These are phyloP conservation scores for Zalerion maritima DNA, from an alignment of 495 filamentous ascomycete species.

Conservation along the genomic window DNA sequence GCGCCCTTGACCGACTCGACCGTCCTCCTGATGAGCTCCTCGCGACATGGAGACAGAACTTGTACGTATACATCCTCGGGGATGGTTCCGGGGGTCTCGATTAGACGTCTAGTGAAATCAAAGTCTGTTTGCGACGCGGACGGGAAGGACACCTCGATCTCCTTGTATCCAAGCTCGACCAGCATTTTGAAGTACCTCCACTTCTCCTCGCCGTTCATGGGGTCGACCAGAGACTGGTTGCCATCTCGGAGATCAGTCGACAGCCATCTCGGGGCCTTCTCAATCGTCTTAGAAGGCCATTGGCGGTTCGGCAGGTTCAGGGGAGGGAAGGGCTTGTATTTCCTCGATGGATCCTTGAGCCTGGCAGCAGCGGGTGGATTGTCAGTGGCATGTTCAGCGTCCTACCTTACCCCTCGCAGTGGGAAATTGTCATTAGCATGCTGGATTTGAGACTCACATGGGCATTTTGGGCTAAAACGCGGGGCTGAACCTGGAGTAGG, in stretches of 20 bases:
- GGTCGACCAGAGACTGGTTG: conserved; percentile 77
- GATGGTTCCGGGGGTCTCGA: conserved; percentile 72
- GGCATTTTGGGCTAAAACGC: conserved; percentile 14
- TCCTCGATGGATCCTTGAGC: conserved; percentile 87
- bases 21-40: conserved; percentile 82
- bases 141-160: conserved; percentile 94
- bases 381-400: conserved; percentile 1
- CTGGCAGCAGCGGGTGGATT: conserved; percentile 25
- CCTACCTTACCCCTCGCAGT: not conserved
- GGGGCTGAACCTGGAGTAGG: too few relatives aligned
- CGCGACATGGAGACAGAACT: conserved; percentile 83
- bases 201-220: conserved; percentile 93
- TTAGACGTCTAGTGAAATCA: conserved; percentile 79
- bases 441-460: conserved; percentile 15
- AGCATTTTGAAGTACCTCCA: conserved; percentile 92
- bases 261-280: conserved; percentile 73
- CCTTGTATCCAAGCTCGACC: conserved; percentile 86
- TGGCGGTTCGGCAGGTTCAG: conserved; percentile 70
- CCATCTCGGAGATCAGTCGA: conserved; percentile 77
- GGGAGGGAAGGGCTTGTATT: conserved; percentile 68
- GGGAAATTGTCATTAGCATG: not conserved
- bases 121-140: conserved; percentile 89
- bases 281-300: conserved; percentile 76
- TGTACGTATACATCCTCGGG: conserved; percentile 95
- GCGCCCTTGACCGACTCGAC: conserved; percentile 79